Percentiles rank a stretch among this genome's conserved stretches.
Conservation (phyloP, 176 grass and related monocot species). For the Zizania latifolia region DNA sequence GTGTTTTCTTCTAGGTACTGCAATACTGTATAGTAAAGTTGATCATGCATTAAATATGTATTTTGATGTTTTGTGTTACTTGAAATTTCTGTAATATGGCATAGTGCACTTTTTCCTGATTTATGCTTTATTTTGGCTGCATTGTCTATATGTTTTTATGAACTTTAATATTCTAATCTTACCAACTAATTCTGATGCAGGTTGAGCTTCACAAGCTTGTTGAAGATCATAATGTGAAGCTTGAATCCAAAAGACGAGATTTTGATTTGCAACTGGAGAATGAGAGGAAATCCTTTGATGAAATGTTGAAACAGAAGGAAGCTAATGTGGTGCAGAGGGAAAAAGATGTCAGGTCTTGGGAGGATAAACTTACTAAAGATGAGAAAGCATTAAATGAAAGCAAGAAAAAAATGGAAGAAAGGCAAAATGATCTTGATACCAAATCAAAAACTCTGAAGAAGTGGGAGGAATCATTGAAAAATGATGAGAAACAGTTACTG, state of each 20-base stretch:
- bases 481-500: slow-evolving; percentile 43
- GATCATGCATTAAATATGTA: not conserved
- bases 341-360: slow-evolving; percentile 49
- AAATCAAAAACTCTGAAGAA: slow-evolving; percentile 71
- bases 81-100: not conserved
- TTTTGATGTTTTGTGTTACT: not conserved
- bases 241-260: slow-evolving; percentile 62
- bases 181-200: slow-evolving; percentile 35
- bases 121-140: not conserved
- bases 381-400: slow-evolving; percentile 55
- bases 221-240: slow-evolving; percentile 57
- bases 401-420: slow-evolving; percentile 53
- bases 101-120: not conserved
- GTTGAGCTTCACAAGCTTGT: slow-evolving; percentile 76
- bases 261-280: slow-evolving; percentile 69
- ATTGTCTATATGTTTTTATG: no score
- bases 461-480: slow-evolving; percentile 66
- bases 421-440: slow-evolving; percentile 65
- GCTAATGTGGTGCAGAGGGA: slow-evolving; percentile 54
- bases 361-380: slow-evolving; percentile 53
- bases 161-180: not conserved
- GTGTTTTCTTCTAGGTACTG: not conserved
- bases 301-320: slow-evolving; percentile 47
- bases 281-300: slow-evolving; percentile 58
- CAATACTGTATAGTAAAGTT: not conserved